Evolutionary conservation across 495 filamentous ascomycete species (phyloP), one percentile per base, ranked within the genome.

Genomic region (Aspergillus bertholletiae): DNA sequence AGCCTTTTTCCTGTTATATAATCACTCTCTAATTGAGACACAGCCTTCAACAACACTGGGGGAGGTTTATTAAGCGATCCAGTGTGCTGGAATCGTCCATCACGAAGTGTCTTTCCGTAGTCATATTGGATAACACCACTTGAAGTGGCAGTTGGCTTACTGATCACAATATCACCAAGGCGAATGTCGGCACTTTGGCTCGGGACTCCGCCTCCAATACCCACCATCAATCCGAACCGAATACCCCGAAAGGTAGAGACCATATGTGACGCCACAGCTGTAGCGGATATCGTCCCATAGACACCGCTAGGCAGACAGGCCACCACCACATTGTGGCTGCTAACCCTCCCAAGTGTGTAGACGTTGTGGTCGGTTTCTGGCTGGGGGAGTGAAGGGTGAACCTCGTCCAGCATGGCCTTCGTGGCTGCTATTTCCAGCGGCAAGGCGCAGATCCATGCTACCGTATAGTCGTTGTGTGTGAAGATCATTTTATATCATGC

Each of bases 351-450:
- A 26, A 47, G 45, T 24, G 21, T 47, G 18, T 47, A 47, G 45
- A 26, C n/a, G 27, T 47, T 47, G 9, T 22, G 24, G 45, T 47
- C 45, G 17, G 45, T 24, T 24, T 13, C 24, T 47, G 45, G 45
- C 18, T 47, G 45, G 26, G 20, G 22, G 20, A 47, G 45, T 8
- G 45, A 23, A 28, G 22, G 21, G 45, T 47, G 45, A 17, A 26
- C 15, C 24, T 47, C 45, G 26, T 47, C 45, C 21, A 47, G 45
- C 45, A 47, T 47, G 45, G 24, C 21, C 45, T 47, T 47, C n/a
- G 22, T 23, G 45, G 45, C 45, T 11, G 45, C 45, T 23, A 47
- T n/a, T n/a, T n/a, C n/a, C n/a, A n/a, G n/a, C n/a, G n/a, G n/a
- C n/a, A n/a, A n/a, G n/a, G n/a, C n/a, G 24, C 18, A 26, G 21